These are phyloP conservation scores for Alternaria sp. DNA, from an alignment of 2,329 filamentous ascomycete species.

Conservation along the genomic window DNA sequence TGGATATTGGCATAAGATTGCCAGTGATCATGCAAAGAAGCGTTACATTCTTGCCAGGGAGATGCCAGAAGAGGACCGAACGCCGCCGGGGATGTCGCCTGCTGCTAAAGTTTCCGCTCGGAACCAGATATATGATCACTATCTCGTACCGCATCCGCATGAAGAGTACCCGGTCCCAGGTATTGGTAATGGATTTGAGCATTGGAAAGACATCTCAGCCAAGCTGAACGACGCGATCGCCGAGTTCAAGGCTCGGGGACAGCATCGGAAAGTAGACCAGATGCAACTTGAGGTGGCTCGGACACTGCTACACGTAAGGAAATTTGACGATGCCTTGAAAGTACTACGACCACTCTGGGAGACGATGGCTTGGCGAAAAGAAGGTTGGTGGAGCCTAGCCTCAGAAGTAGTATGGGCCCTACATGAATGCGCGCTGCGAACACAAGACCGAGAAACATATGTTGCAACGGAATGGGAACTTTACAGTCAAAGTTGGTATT, in stretches of 20 bases:
- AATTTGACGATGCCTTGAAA: conserved; percentile 61
- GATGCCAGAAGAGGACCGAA: conserved; percentile 68
- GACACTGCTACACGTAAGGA: conserved; percentile 61
- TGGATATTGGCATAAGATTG: conserved; percentile 68
- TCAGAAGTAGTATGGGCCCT: conserved; percentile 63
- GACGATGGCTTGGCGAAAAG: conserved; percentile 65
- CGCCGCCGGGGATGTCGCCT: conserved; percentile 63
- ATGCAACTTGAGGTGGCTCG: conserved; percentile 64
- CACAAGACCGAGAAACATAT: conserved; percentile 58
- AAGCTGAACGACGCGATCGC: conserved; percentile 58
- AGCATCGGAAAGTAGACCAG: conserved; percentile 64
- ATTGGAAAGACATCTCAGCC: conserved; percentile 60
- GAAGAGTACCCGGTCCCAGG: conserved; percentile 61
- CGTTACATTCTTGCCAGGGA: conserved; percentile 62
- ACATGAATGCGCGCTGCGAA: conserved; percentile 61
- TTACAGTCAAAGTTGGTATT: conserved; percentile 43
- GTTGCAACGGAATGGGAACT: conserved; percentile 68
- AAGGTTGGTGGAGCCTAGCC: conserved; percentile 68
- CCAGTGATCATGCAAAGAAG: conserved; percentile 61
- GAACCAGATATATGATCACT: conserved; percentile 66
- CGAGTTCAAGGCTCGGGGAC: conserved; percentile 63
- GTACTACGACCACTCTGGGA: conserved; percentile 65
- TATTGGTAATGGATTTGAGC: conserved; percentile 57
- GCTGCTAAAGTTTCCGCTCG: conserved; percentile 64
- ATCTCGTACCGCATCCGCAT: conserved; percentile 67